Evolutionary conservation across 140 eudicot species (phyloP).

Genomic region (Anethum foeniculum): DNA sequence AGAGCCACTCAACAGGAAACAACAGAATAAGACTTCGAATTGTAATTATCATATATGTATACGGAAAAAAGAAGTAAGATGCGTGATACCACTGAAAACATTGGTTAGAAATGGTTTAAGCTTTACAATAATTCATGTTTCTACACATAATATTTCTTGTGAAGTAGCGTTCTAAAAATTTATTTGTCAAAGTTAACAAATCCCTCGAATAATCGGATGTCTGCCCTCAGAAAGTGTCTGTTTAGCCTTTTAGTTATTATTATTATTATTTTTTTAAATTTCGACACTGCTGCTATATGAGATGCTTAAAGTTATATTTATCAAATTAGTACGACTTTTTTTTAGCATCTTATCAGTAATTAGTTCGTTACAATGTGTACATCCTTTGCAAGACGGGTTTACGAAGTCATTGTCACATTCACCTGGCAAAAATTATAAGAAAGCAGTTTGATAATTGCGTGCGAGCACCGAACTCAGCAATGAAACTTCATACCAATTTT

Average conservation of each 20-base stretch:
- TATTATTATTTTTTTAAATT: not conserved
- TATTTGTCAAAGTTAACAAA: not conserved
- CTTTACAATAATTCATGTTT: not conserved
- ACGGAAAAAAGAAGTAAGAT: not conserved
- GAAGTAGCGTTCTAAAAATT: not conserved
- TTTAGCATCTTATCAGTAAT: not conserved
- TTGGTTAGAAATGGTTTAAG: not conserved
- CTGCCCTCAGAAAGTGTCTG: too few relatives aligned
- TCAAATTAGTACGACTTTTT: not conserved
- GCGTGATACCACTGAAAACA: conserved; percentile 4
- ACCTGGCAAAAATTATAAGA: too few relatives aligned
- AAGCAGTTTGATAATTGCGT: too few relatives aligned
- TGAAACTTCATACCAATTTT: too few relatives aligned
- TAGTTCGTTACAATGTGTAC: not conserved
- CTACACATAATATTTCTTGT: not conserved
- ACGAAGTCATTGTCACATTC: not conserved
- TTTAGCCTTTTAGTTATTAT: not conserved
- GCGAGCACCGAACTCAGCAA: too few relatives aligned
- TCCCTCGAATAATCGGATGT: not conserved
- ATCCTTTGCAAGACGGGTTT: not conserved
- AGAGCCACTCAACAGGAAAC: not conserved
- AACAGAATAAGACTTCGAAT: not conserved
- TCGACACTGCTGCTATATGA: not conserved
- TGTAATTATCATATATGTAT: not conserved
- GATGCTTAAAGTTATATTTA: not conserved